Base-by-base conservation (phyloP, 331 rosid species). In the Saraca asoca region DNA sequence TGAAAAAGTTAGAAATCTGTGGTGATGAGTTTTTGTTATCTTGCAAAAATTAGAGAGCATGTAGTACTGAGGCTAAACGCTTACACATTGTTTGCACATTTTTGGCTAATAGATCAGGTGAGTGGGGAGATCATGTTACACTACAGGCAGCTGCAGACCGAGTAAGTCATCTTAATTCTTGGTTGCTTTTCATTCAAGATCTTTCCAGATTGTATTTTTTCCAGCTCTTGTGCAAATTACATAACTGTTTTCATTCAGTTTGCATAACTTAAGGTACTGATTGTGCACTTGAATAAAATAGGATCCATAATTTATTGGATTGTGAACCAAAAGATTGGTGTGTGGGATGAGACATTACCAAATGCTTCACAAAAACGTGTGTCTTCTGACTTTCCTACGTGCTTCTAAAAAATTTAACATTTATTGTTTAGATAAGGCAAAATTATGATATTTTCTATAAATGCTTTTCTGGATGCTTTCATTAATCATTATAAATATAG, bases 61-160 rank as follows among this genome's bases (percentile, higher is more conserved):
- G 51, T 24, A 60, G 60, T 74, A 66, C 12, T 72, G 66, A 68
- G 58, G 33, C 55, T 75, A 65, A 75, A 51, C 34, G 24, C 73
- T 78, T 65, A 78, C 75, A 74, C n/a, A 6, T 29, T 72, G 43
- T 80, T 58, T 73, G 39, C 51, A 39, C 72, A 6, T 70, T 63
- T 50, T 60, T 60, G 82, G 67, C 44, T 66, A 57, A 81, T 81
- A 94, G 98, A 81, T 62, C 91, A 45, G 97, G 97, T 46, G 98
- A 94, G 72, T 94, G 98, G 98, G 98, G 98, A 79, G 98, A 94
- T 85, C 98, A 94, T 83, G 62, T 94, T 72, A 90, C 97, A 19
- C 80, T 94, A 33, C 98, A 94, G 68, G 98, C 98, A 17, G 97
- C 95, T 35, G 97, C 98, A 5, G 98, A 94, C 79, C 84, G 79